A percentile compares a stretch with the other conserved stretches of the same genome.
Conservation (phyloP, 2,329 filamentous ascomycete species). For the Pleomassaria siparia region DNA sequence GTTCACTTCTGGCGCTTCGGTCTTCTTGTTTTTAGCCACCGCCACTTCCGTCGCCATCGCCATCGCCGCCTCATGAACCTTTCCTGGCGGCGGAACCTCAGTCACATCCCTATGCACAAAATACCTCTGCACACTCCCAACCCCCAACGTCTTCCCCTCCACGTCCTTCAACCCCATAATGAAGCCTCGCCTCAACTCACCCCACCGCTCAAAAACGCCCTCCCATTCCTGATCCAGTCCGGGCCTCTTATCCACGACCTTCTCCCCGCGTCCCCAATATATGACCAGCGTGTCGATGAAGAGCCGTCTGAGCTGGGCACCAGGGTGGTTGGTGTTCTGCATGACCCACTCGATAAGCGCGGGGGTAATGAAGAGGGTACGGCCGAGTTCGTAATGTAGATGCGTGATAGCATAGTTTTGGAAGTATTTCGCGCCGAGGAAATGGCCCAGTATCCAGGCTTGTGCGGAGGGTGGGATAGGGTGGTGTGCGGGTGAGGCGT, state of each 20-base stretch:
- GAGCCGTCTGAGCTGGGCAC: neutral
- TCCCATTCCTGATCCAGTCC: neutral
- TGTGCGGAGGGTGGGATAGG: slow-evolving; percentile 11
- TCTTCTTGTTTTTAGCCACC: too few species aligned
- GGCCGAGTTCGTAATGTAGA: slow-evolving; percentile 15
- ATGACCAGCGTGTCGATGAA: neutral
- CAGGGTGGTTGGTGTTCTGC: neutral
- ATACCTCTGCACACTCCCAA: too few species aligned
- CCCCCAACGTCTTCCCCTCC: too few species aligned
- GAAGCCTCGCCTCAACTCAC: slow-evolving; percentile 14
- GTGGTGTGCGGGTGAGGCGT: neutral
- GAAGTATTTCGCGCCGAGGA: slow-evolving; percentile 12
- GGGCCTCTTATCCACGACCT: neutral
- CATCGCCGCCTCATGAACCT: too few species aligned
- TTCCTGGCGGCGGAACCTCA: too few species aligned
- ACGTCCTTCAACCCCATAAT: slow-evolving; percentile 18
- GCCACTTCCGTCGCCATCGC: too few species aligned
- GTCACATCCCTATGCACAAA: too few species aligned
- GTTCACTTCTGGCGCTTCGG: too few species aligned
- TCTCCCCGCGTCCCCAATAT: neutral
- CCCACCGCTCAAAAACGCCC: slow-evolving; percentile 1
- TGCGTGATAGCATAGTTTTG: slow-evolving; percentile 16
- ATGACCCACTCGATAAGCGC: slow-evolving; percentile 13
- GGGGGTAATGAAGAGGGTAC: slow-evolving; percentile 14
- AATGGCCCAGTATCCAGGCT: slow-evolving; percentile 20